Evolutionary conservation across 257 asterid species (phyloP).

Genomic region (Solanum virginianum): DNA sequence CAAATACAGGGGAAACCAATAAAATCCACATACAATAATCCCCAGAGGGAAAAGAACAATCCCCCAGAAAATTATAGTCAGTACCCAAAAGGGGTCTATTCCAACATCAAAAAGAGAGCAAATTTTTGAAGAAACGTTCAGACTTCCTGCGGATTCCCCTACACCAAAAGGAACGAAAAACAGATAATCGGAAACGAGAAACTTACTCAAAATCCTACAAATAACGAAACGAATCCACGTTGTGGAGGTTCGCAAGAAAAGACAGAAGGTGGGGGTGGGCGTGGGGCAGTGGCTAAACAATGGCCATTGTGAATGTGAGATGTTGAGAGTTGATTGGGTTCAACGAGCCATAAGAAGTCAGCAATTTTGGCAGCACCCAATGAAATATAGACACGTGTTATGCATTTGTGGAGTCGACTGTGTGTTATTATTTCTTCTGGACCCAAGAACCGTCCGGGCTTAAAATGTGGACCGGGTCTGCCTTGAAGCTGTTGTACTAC

Average conservation of each 20-base stretch:
- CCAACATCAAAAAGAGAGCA: not conserved
- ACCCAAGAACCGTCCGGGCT: not conserved
- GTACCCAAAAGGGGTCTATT: not conserved
- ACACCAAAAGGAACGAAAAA: not conserved
- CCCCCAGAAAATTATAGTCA: not conserved
- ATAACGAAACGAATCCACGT: not conserved
- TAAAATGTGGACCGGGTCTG: not conserved
- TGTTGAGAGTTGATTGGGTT: not conserved
- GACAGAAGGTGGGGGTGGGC: not conserved
- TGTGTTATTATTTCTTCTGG: not conserved
- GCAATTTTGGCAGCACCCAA: not conserved
- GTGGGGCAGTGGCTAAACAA: not conserved
- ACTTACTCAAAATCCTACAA: not conserved
- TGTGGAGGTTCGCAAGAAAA: not conserved
- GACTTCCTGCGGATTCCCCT: not conserved
- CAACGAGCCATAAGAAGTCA: not conserved
- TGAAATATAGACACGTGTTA: not conserved
- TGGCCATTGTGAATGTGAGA: not conserved
- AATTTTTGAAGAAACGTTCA: not conserved
- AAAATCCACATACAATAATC: not conserved
- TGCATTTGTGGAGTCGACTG: not conserved
- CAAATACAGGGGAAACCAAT: not conserved
- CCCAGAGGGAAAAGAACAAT: not conserved
- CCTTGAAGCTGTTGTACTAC: not conserved
- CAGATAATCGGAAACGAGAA: not conserved